phyloP scores from a whole-genome alignment of 2,329 filamentous ascomycete species.

The Nothophaeocryptopus gaeumannii region DNA sequence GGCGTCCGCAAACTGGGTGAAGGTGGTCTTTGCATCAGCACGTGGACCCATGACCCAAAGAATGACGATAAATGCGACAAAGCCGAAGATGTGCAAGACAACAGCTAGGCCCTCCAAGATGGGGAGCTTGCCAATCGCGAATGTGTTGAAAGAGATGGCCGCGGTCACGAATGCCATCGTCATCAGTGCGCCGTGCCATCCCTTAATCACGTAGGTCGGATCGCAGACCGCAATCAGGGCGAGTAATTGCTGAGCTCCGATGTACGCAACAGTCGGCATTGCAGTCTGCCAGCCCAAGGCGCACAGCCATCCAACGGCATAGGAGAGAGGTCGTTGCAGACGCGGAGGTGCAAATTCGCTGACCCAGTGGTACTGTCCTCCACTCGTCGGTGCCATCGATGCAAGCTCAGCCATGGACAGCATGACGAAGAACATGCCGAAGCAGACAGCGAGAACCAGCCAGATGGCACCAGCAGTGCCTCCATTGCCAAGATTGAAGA shows the following conservation, averaged over 20 bases:
- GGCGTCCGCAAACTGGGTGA: constrained; percentile 26
- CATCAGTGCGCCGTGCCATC: constrained; percentile 25
- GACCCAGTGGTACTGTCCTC: constrained; percentile 50
- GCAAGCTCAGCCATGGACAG: constrained; percentile 51
- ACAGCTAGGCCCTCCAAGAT: constrained; percentile 31
- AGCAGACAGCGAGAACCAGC: constrained; percentile 35
- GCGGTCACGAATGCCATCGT: constrained; percentile 26
- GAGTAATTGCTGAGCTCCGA: constrained; percentile 29
- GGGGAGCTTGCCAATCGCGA: constrained; percentile 30
- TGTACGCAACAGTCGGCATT: constrained; percentile 29
- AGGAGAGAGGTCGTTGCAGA: constrained; percentile 57
- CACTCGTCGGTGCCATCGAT: constrained; percentile 55
- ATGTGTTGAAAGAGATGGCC: constrained; percentile 32
- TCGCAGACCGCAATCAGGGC: constrained; percentile 29
- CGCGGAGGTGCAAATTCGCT: constrained; percentile 48
- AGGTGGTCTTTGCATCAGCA: constrained; percentile 20
- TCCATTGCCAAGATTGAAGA: constrained; percentile 42
- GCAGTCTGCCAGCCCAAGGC: constrained; percentile 33
- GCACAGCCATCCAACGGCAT: constrained; percentile 45
- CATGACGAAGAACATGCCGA: constrained; percentile 30
- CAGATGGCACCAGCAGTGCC: constrained; percentile 55
- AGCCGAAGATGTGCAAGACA: constrained; percentile 30
- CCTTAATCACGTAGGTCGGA: constrained; percentile 23
- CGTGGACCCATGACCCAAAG: constrained; percentile 30
- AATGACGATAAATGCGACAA: constrained; percentile 30